Evolutionary conservation across 2,329 filamentous ascomycete species (phyloP).

Genomic region (Penicillium rolfsii): DNA sequence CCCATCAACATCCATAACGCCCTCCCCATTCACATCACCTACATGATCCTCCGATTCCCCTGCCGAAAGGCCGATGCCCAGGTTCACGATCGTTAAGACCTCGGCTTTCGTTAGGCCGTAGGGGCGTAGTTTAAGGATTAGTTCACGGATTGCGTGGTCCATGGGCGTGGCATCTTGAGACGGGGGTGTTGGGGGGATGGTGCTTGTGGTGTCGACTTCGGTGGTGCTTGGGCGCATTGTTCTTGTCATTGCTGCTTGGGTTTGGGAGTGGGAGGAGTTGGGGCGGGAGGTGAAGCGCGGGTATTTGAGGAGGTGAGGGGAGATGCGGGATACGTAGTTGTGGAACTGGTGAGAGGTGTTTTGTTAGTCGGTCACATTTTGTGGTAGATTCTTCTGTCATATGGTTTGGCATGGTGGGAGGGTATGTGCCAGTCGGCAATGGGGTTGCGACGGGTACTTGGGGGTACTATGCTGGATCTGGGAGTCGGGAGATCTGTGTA

Average conservation of each 20-base stretch:
- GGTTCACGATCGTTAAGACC: conserved; percentile 51
- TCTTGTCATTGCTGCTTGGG: conserved; percentile 28
- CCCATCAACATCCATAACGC: conserved; percentile 28
- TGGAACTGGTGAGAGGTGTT: conserved; percentile 39
- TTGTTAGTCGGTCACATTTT: not conserved
- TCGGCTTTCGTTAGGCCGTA: conserved; percentile 52
- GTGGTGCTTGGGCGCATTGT: conserved; percentile 18
- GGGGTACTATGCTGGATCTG: not conserved
- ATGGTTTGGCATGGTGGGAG: not conserved
- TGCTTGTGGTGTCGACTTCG: conserved; percentile 11
- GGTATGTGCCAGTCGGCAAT: not conserved
- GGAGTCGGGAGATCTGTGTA: not conserved
- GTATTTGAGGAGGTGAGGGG: conserved; percentile 45
- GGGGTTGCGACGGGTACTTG: not conserved
- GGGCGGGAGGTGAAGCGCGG: conserved; percentile 36
- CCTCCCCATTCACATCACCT: conserved; percentile 23
- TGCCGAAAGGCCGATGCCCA: conserved; percentile 44
- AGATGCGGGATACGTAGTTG: conserved; percentile 46
- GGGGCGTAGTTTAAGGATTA: conserved; percentile 43
- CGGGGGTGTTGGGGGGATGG: conserved; percentile 16
- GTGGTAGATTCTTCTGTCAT: not conserved
- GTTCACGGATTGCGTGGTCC: conserved; percentile 42
- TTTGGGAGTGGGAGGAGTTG: conserved; percentile 27
- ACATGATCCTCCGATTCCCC: conserved; percentile 11
- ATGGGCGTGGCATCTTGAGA: conserved; percentile 36